Base-by-base conservation (phyloP, 2,329 filamentous ascomycete species). In the Aspergillus ibericus region DNA sequence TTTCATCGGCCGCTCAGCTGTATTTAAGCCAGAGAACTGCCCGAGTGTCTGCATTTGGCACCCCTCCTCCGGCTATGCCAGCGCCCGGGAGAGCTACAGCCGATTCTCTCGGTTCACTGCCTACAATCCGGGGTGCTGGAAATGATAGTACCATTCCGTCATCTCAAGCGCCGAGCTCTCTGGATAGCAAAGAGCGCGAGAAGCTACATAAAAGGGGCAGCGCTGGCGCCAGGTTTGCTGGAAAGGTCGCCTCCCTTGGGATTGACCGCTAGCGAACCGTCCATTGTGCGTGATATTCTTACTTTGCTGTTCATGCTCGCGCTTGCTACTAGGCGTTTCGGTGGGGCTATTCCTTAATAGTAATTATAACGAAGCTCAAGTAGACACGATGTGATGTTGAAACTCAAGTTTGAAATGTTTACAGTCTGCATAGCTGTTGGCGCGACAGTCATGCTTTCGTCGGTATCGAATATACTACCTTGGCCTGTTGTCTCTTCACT, bases 11-110 rank as follows among this genome's bases (percentile, higher is more conserved):
- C 48, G 93, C 95, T 2, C 88, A 90, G 69, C 76, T 90, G 34
- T 99, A 97, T 68, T 81, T 98, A 49, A 92, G 96, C 64, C 87
- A 92, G 77, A 96, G 87, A 55, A 79, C 78, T 5, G 72, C 77
- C 7, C 67, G 73, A 52, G 62, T 67, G 18, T 60, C 71, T 20
- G 66, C 61, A 2, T 72, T 70, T 50, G 64, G 55, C 42, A 22
- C 59, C 25, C 63, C 67, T 10, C 83, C 59, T 12, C 83, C 59
- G 78, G 82, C 56, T 78, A 83, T 62, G 73, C 77, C 63, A 72
- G 66, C 69, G 20, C 62, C 65, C 8, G 67, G 66, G n/a, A 76
- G 59, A 77, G 75, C 68, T 72, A 67, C 61, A 12, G 57, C 61
- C 3, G 90, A 92, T 70, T 84, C 82, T 8, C 73, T 90, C 1